Base-by-base conservation (phyloP, 2,329 filamentous ascomycete species). In the Purpureocillium lavendulum region DNA sequence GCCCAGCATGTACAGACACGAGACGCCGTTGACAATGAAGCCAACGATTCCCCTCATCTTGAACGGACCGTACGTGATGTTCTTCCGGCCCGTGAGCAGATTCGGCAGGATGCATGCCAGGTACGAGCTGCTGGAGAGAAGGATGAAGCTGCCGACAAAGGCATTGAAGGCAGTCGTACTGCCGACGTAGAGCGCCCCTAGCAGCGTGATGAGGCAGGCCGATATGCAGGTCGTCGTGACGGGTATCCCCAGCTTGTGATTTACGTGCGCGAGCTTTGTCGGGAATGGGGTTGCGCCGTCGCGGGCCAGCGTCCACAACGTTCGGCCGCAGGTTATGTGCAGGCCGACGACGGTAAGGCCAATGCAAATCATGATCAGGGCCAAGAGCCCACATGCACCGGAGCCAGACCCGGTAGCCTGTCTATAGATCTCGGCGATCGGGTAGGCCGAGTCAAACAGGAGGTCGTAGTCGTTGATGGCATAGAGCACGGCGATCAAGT, bases 111-210 rank as follows among this genome's bases (percentile, higher is more conserved):
- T 78, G 7, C 78, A 77, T 1, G 75, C 74, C 3, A 82, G 62
- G 53, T 81, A 85, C 10, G 21, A 26, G 21, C 21, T 26, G 21
- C 21, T 26, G 6, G 21, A 26, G 10, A 26, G 21, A 10, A 63
- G 52, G 24, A 64, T 62, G 41, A 63, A 66, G 24, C 55, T 60
- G 9, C 77, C 77, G 7, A 84, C 73, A 18, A 85, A 75, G 0
- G 80, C 80, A 32, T 75, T 72, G 59, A 85, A 86, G 0, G 82
- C 82, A 0, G 77, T 80, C 1, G 67, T 71, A 43, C 68, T 77
- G n/a, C 75, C 80, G 1, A 85, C 69, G 46, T 83, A 84, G 33
- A 85, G 78, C 32, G 66, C 68, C 0, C 78, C 80, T 0, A 85
- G 62, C 3, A 80, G 54, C 0, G 77, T 77, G 1, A 64, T 55